Percentiles rank a stretch among this genome's conserved stretches.
Conservation (phyloP, 495 filamentous ascomycete genomes). For the Chaetomium tenue region DNA sequence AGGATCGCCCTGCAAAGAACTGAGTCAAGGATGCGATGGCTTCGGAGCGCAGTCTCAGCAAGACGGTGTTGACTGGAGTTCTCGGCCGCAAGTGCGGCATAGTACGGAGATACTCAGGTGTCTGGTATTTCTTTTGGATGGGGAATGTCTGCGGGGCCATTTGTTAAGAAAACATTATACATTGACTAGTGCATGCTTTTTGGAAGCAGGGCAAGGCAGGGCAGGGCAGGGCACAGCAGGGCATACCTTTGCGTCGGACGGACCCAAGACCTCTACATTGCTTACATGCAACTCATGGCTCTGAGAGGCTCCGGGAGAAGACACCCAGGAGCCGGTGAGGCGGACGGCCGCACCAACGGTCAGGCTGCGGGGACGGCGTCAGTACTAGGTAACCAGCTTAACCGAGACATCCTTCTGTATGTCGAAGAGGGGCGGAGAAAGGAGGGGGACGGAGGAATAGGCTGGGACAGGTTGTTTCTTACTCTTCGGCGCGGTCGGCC, state of each 20-base stretch:
- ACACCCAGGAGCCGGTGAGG: conserved; percentile 74
- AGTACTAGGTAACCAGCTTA: conserved; percentile 23
- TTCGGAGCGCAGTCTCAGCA: conserved; percentile 83
- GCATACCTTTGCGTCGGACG: conserved; percentile 73
- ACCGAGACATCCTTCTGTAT: conserved; percentile 28
- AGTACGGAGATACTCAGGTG: conserved; percentile 79
- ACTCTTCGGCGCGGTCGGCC: conserved; percentile 66
- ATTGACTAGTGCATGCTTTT: neutral
- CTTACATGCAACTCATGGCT: conserved; percentile 75
- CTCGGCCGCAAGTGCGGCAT: conserved; percentile 87
- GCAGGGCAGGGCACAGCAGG: too few relatives aligned
- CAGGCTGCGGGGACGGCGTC: conserved; percentile 55
- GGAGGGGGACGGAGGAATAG: neutral
- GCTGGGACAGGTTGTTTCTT: conserved; percentile 41
- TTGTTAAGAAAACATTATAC: conserved; percentile 21
- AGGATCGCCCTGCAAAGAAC: conserved; percentile 67
- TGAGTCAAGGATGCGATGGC: conserved; percentile 66
- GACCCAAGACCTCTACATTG: conserved; percentile 66
- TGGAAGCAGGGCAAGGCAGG: conserved; percentile 34
- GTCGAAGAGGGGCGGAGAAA: conserved; percentile 11
- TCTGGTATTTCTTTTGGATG: conserved; percentile 92
- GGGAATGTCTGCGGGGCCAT: conserved; percentile 66
- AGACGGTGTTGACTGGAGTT: conserved; percentile 73
- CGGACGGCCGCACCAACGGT: conserved; percentile 76
- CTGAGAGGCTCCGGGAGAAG: conserved; percentile 69